Evolutionary conservation across 2,329 filamentous ascomycete species (phyloP).

Genomic region (Aureobasidium musti): DNA sequence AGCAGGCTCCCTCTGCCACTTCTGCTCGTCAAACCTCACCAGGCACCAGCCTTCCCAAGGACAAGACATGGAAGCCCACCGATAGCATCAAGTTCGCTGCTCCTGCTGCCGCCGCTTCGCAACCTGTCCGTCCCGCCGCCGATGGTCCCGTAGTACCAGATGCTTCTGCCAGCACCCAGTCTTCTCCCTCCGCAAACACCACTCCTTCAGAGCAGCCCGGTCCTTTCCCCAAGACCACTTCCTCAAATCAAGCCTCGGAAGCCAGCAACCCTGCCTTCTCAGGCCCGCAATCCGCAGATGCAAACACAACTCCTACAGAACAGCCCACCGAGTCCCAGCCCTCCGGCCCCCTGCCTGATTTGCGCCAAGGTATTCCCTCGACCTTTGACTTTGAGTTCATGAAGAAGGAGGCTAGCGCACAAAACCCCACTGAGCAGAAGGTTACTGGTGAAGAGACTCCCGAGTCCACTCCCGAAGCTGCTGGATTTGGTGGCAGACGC

Average conservation of each 20-base stretch:
- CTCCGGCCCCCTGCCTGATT: constrained; percentile 73
- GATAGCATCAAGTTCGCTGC: constrained; percentile 46
- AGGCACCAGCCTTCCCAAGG: constrained; percentile 39
- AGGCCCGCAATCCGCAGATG: constrained; percentile 40
- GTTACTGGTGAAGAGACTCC: constrained; percentile 38
- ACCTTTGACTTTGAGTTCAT: constrained; percentile 78
- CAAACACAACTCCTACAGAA: constrained; percentile 41
- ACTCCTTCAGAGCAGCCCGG: constrained; percentile 36
- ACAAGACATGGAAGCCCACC: constrained; percentile 47
- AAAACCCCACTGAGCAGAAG: constrained; percentile 33
- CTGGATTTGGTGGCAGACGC: constrained; percentile 38
- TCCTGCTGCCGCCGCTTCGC: constrained; percentile 33
- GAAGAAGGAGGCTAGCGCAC: constrained; percentile 37
- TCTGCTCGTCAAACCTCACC: constrained; percentile 40
- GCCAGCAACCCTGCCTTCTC: constrained; percentile 44
- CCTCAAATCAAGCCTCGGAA: constrained; percentile 28
- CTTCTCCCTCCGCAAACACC: constrained; percentile 38
- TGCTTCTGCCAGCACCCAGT: constrained; percentile 41
- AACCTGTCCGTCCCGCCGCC: constrained; percentile 40
- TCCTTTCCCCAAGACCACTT: constrained; percentile 12
- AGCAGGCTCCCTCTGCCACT: constrained; percentile 31
- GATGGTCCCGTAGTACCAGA: constrained; percentile 35
- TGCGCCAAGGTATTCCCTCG: constrained; percentile 93
- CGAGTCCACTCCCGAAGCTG: constrained; percentile 29
- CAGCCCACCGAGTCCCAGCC: constrained; percentile 41